Percentiles rank a stretch among this genome's conserved stretches.
Evolutionary conservation across 768 basidiomycete genomes (phyloP).

Genomic region (Pisolithus marmoratus): DNA sequence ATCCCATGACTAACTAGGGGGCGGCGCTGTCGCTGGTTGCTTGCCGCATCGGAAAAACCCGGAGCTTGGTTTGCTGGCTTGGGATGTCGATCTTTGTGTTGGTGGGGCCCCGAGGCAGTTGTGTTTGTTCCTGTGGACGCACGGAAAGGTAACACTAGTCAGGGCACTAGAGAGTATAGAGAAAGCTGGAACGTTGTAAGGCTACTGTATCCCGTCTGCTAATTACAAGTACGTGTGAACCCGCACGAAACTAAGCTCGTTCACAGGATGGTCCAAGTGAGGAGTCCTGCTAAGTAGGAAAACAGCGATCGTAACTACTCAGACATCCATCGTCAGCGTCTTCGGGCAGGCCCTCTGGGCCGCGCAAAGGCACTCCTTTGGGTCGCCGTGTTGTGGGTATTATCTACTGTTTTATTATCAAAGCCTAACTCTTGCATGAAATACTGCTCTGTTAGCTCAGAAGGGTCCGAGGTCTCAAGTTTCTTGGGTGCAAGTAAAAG

Average conservation of each 20-base stretch:
- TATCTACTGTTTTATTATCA: slow-evolving; percentile 3
- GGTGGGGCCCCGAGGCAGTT: too few species aligned
- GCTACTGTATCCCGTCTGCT: too few species aligned
- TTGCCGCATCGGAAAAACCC: too few species aligned
- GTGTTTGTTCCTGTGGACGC: too few species aligned
- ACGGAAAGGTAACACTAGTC: too few species aligned
- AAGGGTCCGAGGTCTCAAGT: slow-evolving; percentile 79
- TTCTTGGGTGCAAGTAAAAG: slow-evolving; percentile 48
- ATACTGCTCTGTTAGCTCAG: slow-evolving; percentile 61
- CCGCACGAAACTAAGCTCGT: neutral
- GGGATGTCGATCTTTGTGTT: too few species aligned
- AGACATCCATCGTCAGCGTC: slow-evolving; percentile 24
- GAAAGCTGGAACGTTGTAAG: too few species aligned
- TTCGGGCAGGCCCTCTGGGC: slow-evolving; percentile 65
- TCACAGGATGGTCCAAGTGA: neutral
- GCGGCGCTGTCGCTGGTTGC: too few species aligned
- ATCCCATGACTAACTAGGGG: too few species aligned
- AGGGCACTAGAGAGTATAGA: too few species aligned
- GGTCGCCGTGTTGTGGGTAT: slow-evolving; percentile 5
- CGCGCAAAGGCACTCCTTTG: slow-evolving; percentile 52
- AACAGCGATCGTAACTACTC: neutral
- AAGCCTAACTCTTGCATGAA: slow-evolving; percentile 55
- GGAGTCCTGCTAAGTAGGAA: neutral
- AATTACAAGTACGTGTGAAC: neutral
- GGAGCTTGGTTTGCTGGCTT: too few species aligned